Base-by-base conservation (phyloP, 768 basidiomycete genomes). In the Rhizopogon sp. region DNA sequence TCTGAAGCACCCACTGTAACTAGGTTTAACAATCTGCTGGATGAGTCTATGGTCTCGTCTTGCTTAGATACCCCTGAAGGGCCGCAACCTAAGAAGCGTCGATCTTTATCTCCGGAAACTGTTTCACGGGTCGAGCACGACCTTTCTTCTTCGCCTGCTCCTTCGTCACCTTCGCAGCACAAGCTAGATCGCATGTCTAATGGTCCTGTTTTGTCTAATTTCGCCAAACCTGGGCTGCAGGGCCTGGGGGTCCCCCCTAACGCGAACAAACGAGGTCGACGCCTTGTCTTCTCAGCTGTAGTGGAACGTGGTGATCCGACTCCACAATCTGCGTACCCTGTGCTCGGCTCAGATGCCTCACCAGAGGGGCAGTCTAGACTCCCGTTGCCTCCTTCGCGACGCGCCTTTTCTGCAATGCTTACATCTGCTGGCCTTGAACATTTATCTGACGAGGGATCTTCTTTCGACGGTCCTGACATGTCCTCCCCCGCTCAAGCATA, bases 401-500 rank as follows among this genome's bases (percentile, higher is more conserved):
- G 89, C 29, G 88, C 84, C 2, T 88, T 91, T 66, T 90, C 87
- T 45, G 89, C 90, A 3, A 78, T 89, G 72, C 71, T 88, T 42
- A 74, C 78, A 0, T 70, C 73, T 22, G 60, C 53, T 45, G 58
- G 65, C 46, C 52, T 62, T 6, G 81, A 83, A 39, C 77, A 80
- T 52, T 77, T 79, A 37, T 83, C 85, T n/a, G 71, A 76, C 20
- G 72, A 70, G 39, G 35, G 35, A 37, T 68, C 72, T 17, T 84
- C 84, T 53, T 84, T 87, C 60, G 74, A 72, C 39, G 78, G 77
- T 17, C 77, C 77, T 11, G 87, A 88, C 60, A 79, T 84, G 79
- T 89, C 88, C 31, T 89, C 88, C 0, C 89, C 90, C 41, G 90
- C 90, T 35, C 85, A 87, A 62, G 88, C 88, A 5, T 92, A 91